Base-by-base conservation (phyloP, 2,329 filamentous ascomycete species). In the Ascosphaera aggregata region DNA sequence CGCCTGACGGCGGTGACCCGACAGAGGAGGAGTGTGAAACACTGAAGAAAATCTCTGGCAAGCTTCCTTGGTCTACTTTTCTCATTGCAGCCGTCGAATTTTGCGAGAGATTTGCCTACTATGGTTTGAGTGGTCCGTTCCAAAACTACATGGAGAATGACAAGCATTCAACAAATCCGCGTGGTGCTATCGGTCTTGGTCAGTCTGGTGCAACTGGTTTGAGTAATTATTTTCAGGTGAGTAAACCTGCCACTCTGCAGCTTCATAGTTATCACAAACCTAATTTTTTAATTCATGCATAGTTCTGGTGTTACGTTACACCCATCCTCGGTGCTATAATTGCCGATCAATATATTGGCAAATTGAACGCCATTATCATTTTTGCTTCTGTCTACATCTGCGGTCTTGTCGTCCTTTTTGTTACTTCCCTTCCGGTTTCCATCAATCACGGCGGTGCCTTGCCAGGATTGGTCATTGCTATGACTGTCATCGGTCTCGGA, bases 401-500 rank as follows among this genome's bases (percentile, higher is more conserved):
- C 34, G 69, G 69, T 46, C 60, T 70, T 41, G 45, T 68, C 38
- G 61, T 73, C 42, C 56, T 73, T 36, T 60, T 69, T 35, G 57
- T 55, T 39, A 72, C 69, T 2, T 66, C 70, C 1, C 57, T 70
- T 1, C 69, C 69, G 1, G 42, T 45, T 2, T 56, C 69, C 19
- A 53, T 74, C 18, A 54, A 62, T 11, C 52, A 62, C 40, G 61
- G 66, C 32, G 59, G 59, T 19, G 63, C 65, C 31, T 51, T 73
- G n/a, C 63, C 59, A 37, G 66, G 65, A n/a, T 65, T 73, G 48
- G 56, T 70, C 37, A 55, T 62, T 11, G 59, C 69, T 8, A 62
- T 73, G 44, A 60, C 78, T 46, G 52, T 77, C 44, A 73, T 77
- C 43, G 74, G 73, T 43, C 51, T 77, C 9, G 74, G 73, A 39